phyloP scores from a whole-genome alignment of 2,329 filamentous ascomycete genomes.

The Emydomyces testavorans region DNA sequence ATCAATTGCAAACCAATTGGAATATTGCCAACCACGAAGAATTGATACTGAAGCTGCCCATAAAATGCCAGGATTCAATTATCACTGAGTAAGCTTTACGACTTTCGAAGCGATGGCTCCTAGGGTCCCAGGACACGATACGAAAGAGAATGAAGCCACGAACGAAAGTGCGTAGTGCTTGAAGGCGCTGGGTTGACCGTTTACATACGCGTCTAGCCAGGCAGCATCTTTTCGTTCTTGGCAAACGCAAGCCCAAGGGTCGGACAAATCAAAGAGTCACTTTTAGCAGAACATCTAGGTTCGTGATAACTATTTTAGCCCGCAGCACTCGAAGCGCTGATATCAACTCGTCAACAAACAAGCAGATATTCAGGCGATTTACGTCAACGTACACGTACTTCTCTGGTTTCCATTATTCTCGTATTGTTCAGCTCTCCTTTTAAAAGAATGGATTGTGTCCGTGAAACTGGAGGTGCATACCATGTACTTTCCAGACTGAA shows the following conservation, averaged over 20 bases:
- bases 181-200: not conserved
- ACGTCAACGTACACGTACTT: conserved; percentile 1
- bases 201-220: not conserved
- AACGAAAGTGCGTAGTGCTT: no score
- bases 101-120: no score
- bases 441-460: not conserved
- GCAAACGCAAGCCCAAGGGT: not conserved
- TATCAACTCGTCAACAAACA: not conserved
- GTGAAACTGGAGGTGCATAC: not conserved
- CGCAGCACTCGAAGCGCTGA: not conserved
- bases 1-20: no score
- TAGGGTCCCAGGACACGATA: no score
- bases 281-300: no score
- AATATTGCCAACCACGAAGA: no score
- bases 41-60: no score
- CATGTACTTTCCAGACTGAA: not conserved
- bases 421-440: not conserved
- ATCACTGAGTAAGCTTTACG: no score
- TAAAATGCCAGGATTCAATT: no score
- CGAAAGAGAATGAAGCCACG: no score
- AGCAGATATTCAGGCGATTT: not conserved
- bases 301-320: not conserved
- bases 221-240: conserved; percentile 1
- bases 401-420: not conserved
- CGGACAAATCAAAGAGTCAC: no score